Percentiles rank a stretch among this genome's conserved stretches.
phyloP scores from a whole-genome alignment of 768 basidiomycete species.

The Xanthoconium stramineum region DNA sequence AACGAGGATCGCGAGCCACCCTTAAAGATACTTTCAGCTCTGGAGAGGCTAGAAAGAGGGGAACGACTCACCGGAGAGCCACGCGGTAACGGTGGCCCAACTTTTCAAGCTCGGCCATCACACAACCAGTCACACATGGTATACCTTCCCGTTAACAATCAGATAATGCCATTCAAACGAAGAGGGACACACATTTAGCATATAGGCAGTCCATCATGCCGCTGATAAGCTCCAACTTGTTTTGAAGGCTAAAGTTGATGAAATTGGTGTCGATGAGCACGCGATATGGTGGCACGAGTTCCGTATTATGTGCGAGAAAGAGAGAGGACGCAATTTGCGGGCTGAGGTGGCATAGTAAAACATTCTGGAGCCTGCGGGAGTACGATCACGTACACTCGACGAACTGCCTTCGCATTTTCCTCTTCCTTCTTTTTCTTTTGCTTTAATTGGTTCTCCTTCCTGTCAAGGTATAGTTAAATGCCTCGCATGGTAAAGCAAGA shows the following conservation, averaged over 20 bases:
- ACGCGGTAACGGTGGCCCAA: slow-evolving; percentile 93
- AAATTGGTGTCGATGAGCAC: slow-evolving; percentile 99
- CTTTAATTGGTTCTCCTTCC: slow-evolving; percentile 92
- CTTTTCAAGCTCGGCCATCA: slow-evolving; percentile 98
- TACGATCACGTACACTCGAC: slow-evolving; percentile 62
- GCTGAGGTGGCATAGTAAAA: slow-evolving; percentile 36
- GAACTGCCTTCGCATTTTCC: slow-evolving; percentile 73
- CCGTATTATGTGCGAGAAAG: slow-evolving; percentile 92
- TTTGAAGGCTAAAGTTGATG: slow-evolving; percentile 98
- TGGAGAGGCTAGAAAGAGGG: neutral
- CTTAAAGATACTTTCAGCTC: slow-evolving; percentile 41
- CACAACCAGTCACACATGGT: slow-evolving; percentile 98
- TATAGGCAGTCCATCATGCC: slow-evolving; percentile 99
- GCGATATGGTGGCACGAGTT: slow-evolving; percentile 94
- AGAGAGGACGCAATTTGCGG: slow-evolving; percentile 86
- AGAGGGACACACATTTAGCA: slow-evolving; percentile 76
- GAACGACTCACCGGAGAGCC: slow-evolving; percentile 72
- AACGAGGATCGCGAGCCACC: slow-evolving; percentile 94
- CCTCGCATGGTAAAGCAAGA: neutral
- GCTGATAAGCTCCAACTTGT: slow-evolving; percentile 90
- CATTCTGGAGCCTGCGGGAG: neutral
- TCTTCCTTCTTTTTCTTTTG: slow-evolving; percentile 82
- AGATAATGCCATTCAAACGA: neutral
- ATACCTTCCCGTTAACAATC: slow-evolving; percentile 58
- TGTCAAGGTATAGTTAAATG: slow-evolving; percentile 32